Conservation (phyloP, 2,329 filamentous ascomycete genomes). For the Cercospora sp. region DNA sequence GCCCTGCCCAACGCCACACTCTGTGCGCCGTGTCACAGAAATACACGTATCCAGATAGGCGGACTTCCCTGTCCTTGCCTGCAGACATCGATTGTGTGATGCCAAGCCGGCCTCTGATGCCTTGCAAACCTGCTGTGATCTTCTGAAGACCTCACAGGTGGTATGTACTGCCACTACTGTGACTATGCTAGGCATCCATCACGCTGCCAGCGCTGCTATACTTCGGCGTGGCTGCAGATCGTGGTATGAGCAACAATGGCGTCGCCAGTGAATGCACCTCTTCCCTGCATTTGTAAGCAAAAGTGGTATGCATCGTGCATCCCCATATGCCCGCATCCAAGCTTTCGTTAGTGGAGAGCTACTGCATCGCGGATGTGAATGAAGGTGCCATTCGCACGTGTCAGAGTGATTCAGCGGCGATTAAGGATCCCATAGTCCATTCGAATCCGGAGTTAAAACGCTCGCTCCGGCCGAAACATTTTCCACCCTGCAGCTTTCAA, state of each 20-base stretch:
- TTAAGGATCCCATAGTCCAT: neutral
- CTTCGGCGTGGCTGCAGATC: neutral
- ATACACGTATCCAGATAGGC: neutral
- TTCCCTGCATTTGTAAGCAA: conserved; percentile 3
- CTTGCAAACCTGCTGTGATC: neutral
- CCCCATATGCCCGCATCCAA: neutral
- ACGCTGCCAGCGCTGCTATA: neutral
- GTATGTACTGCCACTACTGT: neutral
- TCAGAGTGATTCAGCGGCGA: neutral
- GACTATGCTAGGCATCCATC: neutral
- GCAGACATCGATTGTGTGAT: neutral
- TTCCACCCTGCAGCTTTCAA: conserved; percentile 8
- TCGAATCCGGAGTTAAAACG: neutral
- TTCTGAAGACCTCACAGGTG: neutral
- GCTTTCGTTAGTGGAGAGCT: neutral
- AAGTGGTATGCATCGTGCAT: neutral
- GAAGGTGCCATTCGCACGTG: neutral
- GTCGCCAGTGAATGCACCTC: neutral
- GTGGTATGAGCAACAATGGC: neutral
- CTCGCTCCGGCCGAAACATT: neutral
- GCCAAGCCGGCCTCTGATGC: neutral
- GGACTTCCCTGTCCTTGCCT: neutral
- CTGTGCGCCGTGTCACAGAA: neutral
- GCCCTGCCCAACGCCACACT: conserved; percentile 5
- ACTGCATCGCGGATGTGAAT: neutral